Conservation (phyloP, 164 flowering plant genomes). For the Pachysandra terminalis region DNA sequence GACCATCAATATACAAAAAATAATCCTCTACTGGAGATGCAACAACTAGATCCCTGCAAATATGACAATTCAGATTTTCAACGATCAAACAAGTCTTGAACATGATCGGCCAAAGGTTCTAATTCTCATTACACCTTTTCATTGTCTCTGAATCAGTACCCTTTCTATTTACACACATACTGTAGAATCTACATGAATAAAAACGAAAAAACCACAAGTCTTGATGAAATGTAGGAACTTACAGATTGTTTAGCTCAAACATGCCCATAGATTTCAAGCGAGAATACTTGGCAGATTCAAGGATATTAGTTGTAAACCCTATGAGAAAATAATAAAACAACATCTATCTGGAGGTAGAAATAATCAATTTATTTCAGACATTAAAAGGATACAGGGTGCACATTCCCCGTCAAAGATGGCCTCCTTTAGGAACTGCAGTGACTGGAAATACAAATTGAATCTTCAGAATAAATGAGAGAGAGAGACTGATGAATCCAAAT, state of each 20-base stretch:
- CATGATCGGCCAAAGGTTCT: no score
- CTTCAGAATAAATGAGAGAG: background rate
- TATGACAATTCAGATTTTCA: background rate
- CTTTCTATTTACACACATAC: background rate
- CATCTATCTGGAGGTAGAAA: background rate
- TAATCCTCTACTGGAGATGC: conserved; percentile 98
- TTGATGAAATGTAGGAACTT: conserved; percentile 31
- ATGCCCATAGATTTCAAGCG: conserved; percentile 94
- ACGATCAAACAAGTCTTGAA: no score
- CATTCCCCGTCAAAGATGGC: conserved; percentile 82
- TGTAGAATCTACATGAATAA: background rate
- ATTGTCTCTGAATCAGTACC: no score
- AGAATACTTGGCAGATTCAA: conserved; percentile 72
- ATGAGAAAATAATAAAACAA: background rate
- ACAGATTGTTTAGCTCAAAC: conserved; percentile 99
- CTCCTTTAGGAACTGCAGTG: conserved; percentile 81
- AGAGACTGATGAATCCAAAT: background rate
- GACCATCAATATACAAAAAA: conserved; percentile 83
- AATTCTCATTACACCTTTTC: no score
- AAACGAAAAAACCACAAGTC: background rate
- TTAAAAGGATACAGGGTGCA: conserved; percentile 79
- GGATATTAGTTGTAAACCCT: conserved; percentile 22
- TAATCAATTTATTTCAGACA: background rate
- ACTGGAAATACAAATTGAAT: conserved; percentile 44
- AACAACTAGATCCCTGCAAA: conserved; percentile 82